A percentile compares a stretch with the other conserved stretches of the same genome.
phyloP scores from a whole-genome alignment of 2,329 filamentous ascomycete genomes.

The Xylariaceae sp. region DNA sequence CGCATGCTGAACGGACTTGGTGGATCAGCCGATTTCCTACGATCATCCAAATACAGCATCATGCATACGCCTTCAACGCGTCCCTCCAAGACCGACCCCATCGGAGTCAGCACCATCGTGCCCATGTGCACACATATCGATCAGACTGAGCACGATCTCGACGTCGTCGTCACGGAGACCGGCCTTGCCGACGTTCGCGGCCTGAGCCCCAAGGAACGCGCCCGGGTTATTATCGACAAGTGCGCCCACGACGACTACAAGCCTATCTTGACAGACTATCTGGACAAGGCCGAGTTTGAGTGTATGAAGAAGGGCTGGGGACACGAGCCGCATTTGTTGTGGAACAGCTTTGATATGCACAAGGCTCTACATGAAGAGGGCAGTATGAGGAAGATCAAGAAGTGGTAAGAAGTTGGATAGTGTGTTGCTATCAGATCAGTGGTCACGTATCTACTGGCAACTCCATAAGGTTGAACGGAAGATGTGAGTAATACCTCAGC shows the following conservation, averaged over 20 bases:
- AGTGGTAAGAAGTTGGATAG: constrained; percentile 42
- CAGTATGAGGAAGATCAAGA: constrained; percentile 76
- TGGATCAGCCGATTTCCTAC: constrained; percentile 69
- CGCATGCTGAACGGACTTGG: constrained; percentile 76
- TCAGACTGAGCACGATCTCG: constrained; percentile 89
- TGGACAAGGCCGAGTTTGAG: constrained; percentile 81
- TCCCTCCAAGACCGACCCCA: constrained; percentile 76
- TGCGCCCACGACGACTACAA: constrained; percentile 82
- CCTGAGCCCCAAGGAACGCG: constrained; percentile 72
- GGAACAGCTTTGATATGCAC: constrained; percentile 86
- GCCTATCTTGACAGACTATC: constrained; percentile 77
- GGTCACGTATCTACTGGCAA: too few relatives aligned
- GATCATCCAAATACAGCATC: constrained; percentile 72
- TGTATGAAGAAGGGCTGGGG: constrained; percentile 83
- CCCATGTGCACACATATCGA: constrained; percentile 91
- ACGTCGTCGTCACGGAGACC: constrained; percentile 73
- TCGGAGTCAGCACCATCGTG: constrained; percentile 82
- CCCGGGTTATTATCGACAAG: constrained; percentile 80
- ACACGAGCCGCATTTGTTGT: constrained; percentile 84
- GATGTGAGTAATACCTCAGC: constrained; percentile 3
- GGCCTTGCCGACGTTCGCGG: constrained; percentile 84
- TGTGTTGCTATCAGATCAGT: too few relatives aligned
- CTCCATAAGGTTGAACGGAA: too few relatives aligned
- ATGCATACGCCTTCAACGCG: constrained; percentile 87
- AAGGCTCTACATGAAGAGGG: constrained; percentile 76